Percentiles rank a stretch among this genome's conserved stretches.
phyloP scores from a whole-genome alignment of 495 filamentous ascomycete genomes.

The Cercophora scortea region DNA sequence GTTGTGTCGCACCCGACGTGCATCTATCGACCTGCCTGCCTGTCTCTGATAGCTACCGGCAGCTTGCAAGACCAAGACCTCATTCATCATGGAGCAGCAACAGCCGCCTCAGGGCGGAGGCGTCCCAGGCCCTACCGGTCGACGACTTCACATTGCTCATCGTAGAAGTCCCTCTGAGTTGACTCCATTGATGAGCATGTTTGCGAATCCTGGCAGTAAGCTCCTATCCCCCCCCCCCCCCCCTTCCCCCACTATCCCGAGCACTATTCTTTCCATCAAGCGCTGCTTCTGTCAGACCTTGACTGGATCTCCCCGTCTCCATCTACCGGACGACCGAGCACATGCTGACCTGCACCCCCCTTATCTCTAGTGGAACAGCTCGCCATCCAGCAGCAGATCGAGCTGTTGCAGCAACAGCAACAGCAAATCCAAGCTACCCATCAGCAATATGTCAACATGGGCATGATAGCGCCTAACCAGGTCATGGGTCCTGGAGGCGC shows the following conservation, averaged over 20 bases:
- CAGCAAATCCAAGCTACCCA: slow-evolving; percentile 95
- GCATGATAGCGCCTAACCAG: slow-evolving; percentile 80
- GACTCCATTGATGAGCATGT: slow-evolving; percentile 97
- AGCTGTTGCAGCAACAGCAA: slow-evolving; percentile 94
- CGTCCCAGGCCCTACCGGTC: slow-evolving; percentile 74
- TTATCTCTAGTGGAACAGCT: slow-evolving; percentile 80
- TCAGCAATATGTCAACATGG: slow-evolving; percentile 96
- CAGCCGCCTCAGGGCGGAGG: slow-evolving; percentile 49
- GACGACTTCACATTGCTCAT: slow-evolving; percentile 95
- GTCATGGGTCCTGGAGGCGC: slow-evolving; percentile 53
- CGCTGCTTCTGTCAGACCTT: too few relatives aligned
- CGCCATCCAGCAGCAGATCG: slow-evolving; percentile 97
- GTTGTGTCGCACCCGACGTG: slow-evolving; percentile 43
- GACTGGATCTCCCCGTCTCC: too few relatives aligned
- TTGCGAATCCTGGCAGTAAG: slow-evolving; percentile 47
- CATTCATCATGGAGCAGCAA: slow-evolving; percentile 57
- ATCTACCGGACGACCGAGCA: too few relatives aligned
- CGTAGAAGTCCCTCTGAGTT: slow-evolving; percentile 95
- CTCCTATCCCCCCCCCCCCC: slow-evolving; percentile 10
- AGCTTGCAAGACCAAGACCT: slow-evolving; percentile 13
- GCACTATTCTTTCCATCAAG: too few relatives aligned
- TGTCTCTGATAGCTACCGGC: slow-evolving; percentile 1
- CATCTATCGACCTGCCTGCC: slow-evolving; percentile 12
- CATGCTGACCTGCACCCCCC: not conserved
- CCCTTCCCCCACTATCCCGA: not conserved